Evolutionary conservation across 163 green algal genomes (phyloP).

Genomic region (Scenedesmus sp.): DNA sequence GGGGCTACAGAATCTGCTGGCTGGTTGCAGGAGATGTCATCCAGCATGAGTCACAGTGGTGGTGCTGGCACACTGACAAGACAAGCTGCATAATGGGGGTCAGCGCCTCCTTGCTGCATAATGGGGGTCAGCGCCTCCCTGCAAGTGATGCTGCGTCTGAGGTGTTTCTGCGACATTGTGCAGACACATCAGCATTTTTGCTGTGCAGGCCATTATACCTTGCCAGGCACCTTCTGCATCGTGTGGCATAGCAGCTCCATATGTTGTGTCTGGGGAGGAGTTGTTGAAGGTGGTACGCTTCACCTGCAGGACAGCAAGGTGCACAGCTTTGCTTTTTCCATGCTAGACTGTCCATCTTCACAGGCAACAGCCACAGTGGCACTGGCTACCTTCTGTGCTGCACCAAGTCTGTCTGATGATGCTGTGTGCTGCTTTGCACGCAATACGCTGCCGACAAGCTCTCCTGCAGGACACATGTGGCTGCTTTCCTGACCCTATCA

Average conservation of each 20-base stretch:
- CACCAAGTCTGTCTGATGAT: neutral
- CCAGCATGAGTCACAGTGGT: neutral
- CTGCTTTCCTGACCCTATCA: neutral
- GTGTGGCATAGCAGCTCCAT: conserved; percentile 41
- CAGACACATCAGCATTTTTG: neutral
- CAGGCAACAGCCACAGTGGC: neutral
- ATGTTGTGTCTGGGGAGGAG: conserved; percentile 42
- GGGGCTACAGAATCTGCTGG: too few species aligned
- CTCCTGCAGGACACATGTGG: neutral
- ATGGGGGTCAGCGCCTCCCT: too few species aligned
- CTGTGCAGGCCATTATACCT: neutral
- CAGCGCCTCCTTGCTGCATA: too few species aligned
- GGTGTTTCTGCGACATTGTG: too few species aligned
- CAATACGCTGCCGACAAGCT: neutral
- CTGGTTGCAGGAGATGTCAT: neutral
- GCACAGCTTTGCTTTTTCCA: too few species aligned
- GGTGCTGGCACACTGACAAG: neutral
- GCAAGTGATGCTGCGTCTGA: too few species aligned
- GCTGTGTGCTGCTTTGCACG: neutral
- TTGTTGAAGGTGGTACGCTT: conserved; percentile 57
- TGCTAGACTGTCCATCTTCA: too few species aligned
- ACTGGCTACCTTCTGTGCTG: neutral
- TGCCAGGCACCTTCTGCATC: conserved; percentile 54
- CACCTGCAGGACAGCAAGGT: conserved; percentile 21
- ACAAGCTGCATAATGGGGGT: neutral